Base-by-base conservation (phyloP, 352 stramenopile genomes). In the Globisporangium megalacanthum region DNA sequence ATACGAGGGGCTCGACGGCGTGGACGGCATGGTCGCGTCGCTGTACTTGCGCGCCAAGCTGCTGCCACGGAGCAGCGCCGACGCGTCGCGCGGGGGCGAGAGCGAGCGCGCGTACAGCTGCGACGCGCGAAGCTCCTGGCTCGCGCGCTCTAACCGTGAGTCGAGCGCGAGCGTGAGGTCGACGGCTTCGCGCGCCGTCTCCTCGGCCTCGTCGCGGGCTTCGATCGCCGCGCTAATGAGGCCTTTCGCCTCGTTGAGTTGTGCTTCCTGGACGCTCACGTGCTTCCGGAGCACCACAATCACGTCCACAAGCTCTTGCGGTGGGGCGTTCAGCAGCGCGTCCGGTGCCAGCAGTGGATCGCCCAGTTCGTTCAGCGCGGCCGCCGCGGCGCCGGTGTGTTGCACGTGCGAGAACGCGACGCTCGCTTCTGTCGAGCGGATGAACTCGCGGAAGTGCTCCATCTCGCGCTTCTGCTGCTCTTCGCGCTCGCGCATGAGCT, bases 371-470 rank as follows among this genome's bases (percentile, higher is more conserved):
- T 73, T 62, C 47, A 89, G 59, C 19, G 62, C 71, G 13, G 50
- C 63, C 33, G 65, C 72, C 11, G 62, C 62, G 1, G 55, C 69
- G n/a, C 42, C 42, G 2, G 37, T 39, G 25, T 63, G 49, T 48
- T 67, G 57, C 5, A 54, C 52, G 29, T 69, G 55, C 15, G 56
- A 17, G 14, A 62, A 35, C 36, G 55, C 69, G 9, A 71, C 56
- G 22, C 62, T 64, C 59, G 70, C 72, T 53, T 92, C 82, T 5
- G 82, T 89, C 10, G 57, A 75, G 44, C 77, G 77, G 51, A 94
- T 88, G 54, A 92, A 91, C 62, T 88, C 79, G n/a, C 81, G 79
- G 60, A 94, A 94, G 58, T 94, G 81, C 62, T 94, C 81, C 81
- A 94, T 90, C 62, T 94, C 83, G 31, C 73, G 72, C 57, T 88